A percentile compares a stretch with the other conserved stretches of the same genome.
Conservation (phyloP, 495 filamentous ascomycete genomes). For the Apodospora peruviana region DNA sequence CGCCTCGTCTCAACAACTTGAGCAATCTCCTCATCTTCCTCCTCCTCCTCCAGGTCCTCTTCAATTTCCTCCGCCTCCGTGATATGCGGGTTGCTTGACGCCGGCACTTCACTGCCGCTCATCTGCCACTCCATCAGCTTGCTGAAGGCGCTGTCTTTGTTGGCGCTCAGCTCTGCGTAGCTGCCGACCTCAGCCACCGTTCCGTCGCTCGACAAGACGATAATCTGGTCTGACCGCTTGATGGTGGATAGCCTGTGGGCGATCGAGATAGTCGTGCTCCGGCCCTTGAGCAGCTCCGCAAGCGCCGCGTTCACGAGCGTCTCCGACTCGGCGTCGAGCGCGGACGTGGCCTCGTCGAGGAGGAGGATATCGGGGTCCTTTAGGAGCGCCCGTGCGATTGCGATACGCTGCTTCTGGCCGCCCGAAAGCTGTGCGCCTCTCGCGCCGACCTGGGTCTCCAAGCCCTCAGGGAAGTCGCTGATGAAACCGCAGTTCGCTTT, state of each 20-base stretch:
- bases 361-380: conserved; percentile 96
- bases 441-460: conserved; percentile 90
- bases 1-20: conserved; percentile 4
- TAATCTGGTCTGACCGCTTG: conserved; percentile 87
- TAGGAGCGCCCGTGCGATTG: conserved; percentile 88
- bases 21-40: conserved; percentile 23
- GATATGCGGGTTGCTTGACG: conserved; percentile 23
- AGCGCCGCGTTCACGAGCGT: conserved; percentile 91
- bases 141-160: conserved; percentile 75
- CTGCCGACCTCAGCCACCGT: conserved; percentile 84
- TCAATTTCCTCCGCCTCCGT: conserved; percentile 41
- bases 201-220: conserved; percentile 79
- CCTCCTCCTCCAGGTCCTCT: conserved; percentile 36
- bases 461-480: conserved; percentile 89
- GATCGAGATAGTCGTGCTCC: conserved; percentile 94
- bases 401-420: conserved; percentile 96
- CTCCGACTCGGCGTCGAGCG: conserved; percentile 95
- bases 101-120: conserved; percentile 64
- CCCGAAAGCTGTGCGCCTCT: conserved; percentile 91
- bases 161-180: conserved; percentile 67
- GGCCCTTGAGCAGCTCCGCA: conserved; percentile 68
- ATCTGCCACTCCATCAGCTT: conserved; percentile 99
- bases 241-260: conserved; percentile 94
- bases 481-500: conserved; percentile 98
- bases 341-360: conserved; percentile 89